These are phyloP conservation scores for Candida albicans DNA, from an alignment of 1,139 yeast genomes.

Conservation along the genomic window DNA sequence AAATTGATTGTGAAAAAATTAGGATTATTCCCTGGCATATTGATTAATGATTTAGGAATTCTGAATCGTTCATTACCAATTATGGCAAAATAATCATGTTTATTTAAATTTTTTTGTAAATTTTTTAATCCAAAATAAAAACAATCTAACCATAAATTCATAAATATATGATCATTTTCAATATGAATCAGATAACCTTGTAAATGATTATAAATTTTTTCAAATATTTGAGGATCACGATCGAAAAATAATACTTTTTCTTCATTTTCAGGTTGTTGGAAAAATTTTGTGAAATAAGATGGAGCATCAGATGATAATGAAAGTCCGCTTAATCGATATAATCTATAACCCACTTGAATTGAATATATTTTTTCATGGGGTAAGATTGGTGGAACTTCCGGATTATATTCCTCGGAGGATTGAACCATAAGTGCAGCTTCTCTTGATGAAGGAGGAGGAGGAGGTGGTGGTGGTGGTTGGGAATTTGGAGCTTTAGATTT, in stretches of 20 bases:
- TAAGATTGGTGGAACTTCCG: slow-evolving; percentile 55
- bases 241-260: slow-evolving; percentile 66
- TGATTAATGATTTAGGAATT: slow-evolving; percentile 55
- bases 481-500: neutral
- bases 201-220: slow-evolving; percentile 64
- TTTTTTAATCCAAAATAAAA: slow-evolving; percentile 66
- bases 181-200: slow-evolving; percentile 74
- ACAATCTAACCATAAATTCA: slow-evolving; percentile 70
- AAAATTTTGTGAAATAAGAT: slow-evolving; percentile 58
- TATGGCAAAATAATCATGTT: slow-evolving; percentile 57
- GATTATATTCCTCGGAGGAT: slow-evolving; percentile 33
- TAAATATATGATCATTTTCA: slow-evolving; percentile 57
- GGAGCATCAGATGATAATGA: slow-evolving; percentile 81
- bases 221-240: slow-evolving; percentile 71
- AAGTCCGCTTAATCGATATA: slow-evolving; percentile 71
- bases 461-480: neutral
- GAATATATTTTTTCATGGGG: slow-evolving; percentile 67
- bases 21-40: slow-evolving; percentile 65
- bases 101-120: slow-evolving; percentile 49
- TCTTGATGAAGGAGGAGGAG: slow-evolving; percentile 2
- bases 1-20: slow-evolving; percentile 71
- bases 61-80: slow-evolving; percentile 64
- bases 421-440: neutral
- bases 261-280: slow-evolving; percentile 33
- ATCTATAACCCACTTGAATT: slow-evolving; percentile 68